These are phyloP conservation scores for Monosporascus sp. DNA, from an alignment of 2,329 filamentous ascomycete species.

Conservation along the genomic window DNA sequence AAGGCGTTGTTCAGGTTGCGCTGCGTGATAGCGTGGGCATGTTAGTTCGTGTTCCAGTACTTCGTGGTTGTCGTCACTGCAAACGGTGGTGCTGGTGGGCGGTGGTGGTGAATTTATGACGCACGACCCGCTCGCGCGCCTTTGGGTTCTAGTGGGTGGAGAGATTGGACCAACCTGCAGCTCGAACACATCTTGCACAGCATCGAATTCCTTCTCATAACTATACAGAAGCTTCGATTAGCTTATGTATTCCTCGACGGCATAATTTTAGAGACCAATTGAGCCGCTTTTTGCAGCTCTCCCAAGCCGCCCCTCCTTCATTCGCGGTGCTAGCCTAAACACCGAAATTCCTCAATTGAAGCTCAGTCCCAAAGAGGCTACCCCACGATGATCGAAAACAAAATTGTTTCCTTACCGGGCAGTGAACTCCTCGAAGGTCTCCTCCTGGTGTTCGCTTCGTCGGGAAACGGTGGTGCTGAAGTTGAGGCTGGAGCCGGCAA, in stretches of 20 bases:
- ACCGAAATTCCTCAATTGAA: not conserved
- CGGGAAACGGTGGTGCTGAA: conserved; percentile 59
- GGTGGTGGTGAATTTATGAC: conserved; percentile 2
- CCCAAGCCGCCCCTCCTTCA: not conserved
- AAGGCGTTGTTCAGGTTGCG: conserved; percentile 87
- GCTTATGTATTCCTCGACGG: conserved; percentile 25
- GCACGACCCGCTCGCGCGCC: conserved; percentile 8
- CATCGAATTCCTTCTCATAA: conserved; percentile 99
- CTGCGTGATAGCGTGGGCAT: conserved; percentile 26
- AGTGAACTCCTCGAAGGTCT: conserved; percentile 98
- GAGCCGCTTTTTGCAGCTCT: conserved; percentile 10
- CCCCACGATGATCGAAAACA: not conserved
- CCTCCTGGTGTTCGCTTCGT: conserved; percentile 70
- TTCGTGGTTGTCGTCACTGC: too few species aligned
- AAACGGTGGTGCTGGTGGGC: not conserved
- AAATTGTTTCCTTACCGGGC: conserved; percentile 65
- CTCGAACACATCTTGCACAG: conserved; percentile 98
- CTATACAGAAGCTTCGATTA: conserved; percentile 46
- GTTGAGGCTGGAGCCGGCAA: conserved; percentile 43
- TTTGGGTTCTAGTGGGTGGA: conserved; percentile 1
- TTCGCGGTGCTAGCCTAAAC: not conserved
- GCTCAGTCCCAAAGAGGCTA: not conserved
- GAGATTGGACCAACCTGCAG: conserved; percentile 69
- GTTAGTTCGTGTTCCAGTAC: conserved; percentile 7
- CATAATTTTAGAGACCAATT: conserved; percentile 14